Evolutionary conservation across 345 rosid genomes (phyloP), one percentile per base, ranked within the genome.

Genomic region (Arabis alpina): DNA sequence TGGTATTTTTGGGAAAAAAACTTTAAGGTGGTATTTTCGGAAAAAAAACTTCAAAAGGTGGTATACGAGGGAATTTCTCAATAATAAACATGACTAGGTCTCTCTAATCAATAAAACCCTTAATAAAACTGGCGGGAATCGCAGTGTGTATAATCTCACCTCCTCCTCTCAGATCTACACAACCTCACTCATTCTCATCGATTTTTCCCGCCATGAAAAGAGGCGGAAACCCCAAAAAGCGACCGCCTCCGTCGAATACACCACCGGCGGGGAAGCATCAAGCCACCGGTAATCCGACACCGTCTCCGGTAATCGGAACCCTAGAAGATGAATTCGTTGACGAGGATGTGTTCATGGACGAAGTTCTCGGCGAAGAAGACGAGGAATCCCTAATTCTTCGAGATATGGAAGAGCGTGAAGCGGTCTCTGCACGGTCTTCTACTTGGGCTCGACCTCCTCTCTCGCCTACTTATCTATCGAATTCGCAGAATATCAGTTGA

Each of bases 391-490:
- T 89, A 76, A 84, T 91, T 45, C 87, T 88, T 57, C 90, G 87
- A 3, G 91, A 87, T 70, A 64, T 77, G n/a, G 84, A 88, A 71
- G 88, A 88, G 79, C 94, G 91, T 19, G 86, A 89, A 62, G 88
- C 80, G 15, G 66, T 92, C 3, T 74, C 88, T 47, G 79, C 87
- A 42, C 89, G 87, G 24, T 82, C 86, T 9, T 54, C 84, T 34
- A 83, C 83, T 71, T 94, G 96, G 99, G 72, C 77, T 70, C 95
- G 99, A 5, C 97, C 96, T 61, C 67, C 88, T 3, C 90, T 84
- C 53, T 84, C 97, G 12, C 57, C 74, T 0, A 82, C 67, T 16
- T 89, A 83, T 70, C 41, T 71, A 54, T 83, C 95, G 0, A 86
- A 80, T 43, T 81, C 95, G 47, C 77, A 74, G 64, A 80, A 77